phyloP scores from a whole-genome alignment of 1,139 yeast species.

The Debaryomyces psychrophilus region DNA sequence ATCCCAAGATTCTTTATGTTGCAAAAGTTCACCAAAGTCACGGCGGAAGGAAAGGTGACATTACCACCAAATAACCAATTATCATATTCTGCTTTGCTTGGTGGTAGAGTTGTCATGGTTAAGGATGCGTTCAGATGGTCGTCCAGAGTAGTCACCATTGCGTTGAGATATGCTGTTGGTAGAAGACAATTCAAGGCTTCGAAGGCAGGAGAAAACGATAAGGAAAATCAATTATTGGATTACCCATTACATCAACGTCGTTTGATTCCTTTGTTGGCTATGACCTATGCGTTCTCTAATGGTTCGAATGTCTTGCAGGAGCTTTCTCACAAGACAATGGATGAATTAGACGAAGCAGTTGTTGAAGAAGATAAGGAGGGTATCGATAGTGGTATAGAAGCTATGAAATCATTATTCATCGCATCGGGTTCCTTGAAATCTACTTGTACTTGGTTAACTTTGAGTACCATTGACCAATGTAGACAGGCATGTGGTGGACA shows the following conservation, averaged over 20 bases:
- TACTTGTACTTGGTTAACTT: conserved; percentile 84
- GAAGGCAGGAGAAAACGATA: conserved; percentile 31
- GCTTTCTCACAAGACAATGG: conserved; percentile 55
- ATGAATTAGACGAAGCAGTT: conserved; percentile 58
- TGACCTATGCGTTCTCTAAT: conserved; percentile 75
- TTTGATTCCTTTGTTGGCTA: conserved; percentile 76
- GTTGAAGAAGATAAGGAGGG: conserved; percentile 43
- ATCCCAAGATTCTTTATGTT: conserved; percentile 85
- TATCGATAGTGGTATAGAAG: conserved; percentile 55
- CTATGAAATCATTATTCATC: conserved; percentile 77
- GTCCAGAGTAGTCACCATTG: conserved; percentile 80
- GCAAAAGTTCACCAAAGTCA: conserved; percentile 77
- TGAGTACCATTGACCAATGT: conserved; percentile 79
- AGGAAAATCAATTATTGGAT: conserved; percentile 71
- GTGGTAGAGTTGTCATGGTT: conserved; percentile 91
- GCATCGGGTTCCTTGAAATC: conserved; percentile 90
- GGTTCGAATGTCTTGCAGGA: conserved; percentile 67
- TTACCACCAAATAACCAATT: conserved; percentile 85
- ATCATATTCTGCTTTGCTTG: conserved; percentile 82
- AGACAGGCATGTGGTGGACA: conserved; percentile 98
- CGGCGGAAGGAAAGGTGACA: conserved; percentile 66
- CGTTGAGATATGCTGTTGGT: conserved; percentile 85
- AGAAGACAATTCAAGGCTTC: conserved; percentile 76
- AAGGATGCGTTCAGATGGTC: conserved; percentile 80
- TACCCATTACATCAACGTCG: conserved; percentile 88